Base-by-base conservation (phyloP, 306 rosid species). In the Cicer arietinum region DNA sequence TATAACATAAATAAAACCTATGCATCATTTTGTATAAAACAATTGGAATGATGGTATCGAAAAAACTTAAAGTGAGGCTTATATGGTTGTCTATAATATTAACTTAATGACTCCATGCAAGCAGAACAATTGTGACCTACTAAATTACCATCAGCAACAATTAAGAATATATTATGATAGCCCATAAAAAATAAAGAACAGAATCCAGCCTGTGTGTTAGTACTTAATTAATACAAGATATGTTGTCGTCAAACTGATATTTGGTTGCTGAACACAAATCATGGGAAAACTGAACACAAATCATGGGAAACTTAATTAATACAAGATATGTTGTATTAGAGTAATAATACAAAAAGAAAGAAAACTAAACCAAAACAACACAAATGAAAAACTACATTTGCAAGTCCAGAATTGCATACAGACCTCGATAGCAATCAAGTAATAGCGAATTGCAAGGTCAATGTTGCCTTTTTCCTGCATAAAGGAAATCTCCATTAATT, bases 381-480 rank as follows among this genome's bases (percentile, higher is more conserved):
- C 6, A 71, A 12, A 43, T 47, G 56, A 79, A 13, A 52, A 64
- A 71, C 45, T 44, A 58, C 22, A 30, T 37, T 47, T 30, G 58
- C 12, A 48, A 16, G 54, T 65, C 72, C 41, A 57, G 54, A 69
- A 43, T 70, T 11, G 78, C 62, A 63, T 14, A 71, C 71, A 69
- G 11, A 94, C 99, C 99, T 94, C 99, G 43, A 94, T 94, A 43
- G 99, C 99, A 80, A 90, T 76, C 85, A 94, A 83, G 81, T 94
- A 94, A 84, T 86, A 92, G 74, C 87, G 87, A 76, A 84, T 79
- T 20, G 87, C 87, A 71, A 84, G 84, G 73, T 84, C 86, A 71
- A 79, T 83, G 84, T 83, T 83, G 67, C 86, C 86, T 71, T 83
- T 83, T 47, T 83, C 86, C 86, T 83, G 84, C 77, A 67, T 6